Base-by-base conservation (phyloP, 169 alveolate genomes). In the Plasmodium vinckei region DNA sequence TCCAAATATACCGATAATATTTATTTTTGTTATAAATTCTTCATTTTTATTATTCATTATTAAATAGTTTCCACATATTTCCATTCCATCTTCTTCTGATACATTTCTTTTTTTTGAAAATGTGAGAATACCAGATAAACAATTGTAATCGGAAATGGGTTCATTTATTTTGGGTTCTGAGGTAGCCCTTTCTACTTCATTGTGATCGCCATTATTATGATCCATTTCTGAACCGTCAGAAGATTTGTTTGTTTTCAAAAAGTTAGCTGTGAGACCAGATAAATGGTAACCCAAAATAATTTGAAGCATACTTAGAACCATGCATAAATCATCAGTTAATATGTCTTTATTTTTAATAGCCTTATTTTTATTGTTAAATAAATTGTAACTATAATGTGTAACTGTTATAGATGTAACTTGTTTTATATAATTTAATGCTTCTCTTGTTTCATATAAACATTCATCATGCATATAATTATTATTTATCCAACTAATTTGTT, bases 1-100 rank as follows among this genome's bases (percentile, higher is more conserved):
- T 6, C 90, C 90, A 25, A 39, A 46, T 19, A 69, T 19, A 12
- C 90, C 90, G 44, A 67, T 53, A 15, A 82, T 67, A 33, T 44
- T 82, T 53, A 82, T 82, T 68, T 68, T 82, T 68, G 90, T 82
- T 9, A 82, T 19, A 23, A 82, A 82, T 47, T 82, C 90, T 3
- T 82, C 90, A 82, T 69, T 82, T 39, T 39, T 69, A 61, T 82
- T 69, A 68, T 82, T 82, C 84, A 82, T 82, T 25, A 82, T 19
- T 46, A 82, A 33, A 42, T 82, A 82, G 42, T 65, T 82, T 6
- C 90, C 82, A 60, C 56, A 72, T 46, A 82, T 63, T 15, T 56
- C 49, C 21, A 27, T 17, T 10, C 27, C 53, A 12, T 77, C 88
- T 17, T 73, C 54, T 13, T 77, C 88, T 4, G 77, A 39, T 17